Evolutionary conservation across 2,329 filamentous ascomycete genomes (phyloP).

Genomic region (Aspergillus aculeatinus): DNA sequence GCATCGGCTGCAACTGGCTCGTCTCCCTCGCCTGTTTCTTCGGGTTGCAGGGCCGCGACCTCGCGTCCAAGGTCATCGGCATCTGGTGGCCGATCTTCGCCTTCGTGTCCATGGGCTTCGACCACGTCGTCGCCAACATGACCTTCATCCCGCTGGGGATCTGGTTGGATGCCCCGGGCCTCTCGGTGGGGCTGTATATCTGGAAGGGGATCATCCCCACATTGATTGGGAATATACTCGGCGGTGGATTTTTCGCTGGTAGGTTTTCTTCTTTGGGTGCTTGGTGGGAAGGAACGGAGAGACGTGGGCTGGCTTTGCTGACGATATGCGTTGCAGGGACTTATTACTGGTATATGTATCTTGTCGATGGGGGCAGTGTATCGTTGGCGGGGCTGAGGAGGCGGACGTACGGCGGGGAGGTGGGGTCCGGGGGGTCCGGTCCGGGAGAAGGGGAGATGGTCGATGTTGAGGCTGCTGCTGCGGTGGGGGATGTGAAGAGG

Average conservation of each 20-base stretch:
- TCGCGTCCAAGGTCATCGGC: slow-evolving; percentile 54
- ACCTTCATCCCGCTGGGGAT: slow-evolving; percentile 55
- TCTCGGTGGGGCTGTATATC: slow-evolving; percentile 54
- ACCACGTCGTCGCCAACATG: slow-evolving; percentile 61
- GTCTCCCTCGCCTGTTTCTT: slow-evolving; percentile 54
- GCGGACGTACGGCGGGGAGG: background rate
- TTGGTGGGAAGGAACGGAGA: background rate
- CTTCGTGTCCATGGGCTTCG: slow-evolving; percentile 55
- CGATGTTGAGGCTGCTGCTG: slow-evolving; percentile 14
- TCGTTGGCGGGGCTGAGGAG: slow-evolving; percentile 18
- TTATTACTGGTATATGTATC: slow-evolving; percentile 52
- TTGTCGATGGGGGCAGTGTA: slow-evolving; percentile 26
- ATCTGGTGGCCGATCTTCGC: slow-evolving; percentile 59
- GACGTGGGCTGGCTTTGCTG: background rate
- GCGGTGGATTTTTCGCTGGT: slow-evolving; percentile 55
- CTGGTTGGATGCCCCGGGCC: slow-evolving; percentile 46
- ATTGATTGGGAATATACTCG: slow-evolving; percentile 54
- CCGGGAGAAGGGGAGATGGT: slow-evolving; percentile 2
- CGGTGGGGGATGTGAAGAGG: slow-evolving; percentile 1
- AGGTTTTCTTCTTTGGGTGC: slow-evolving; percentile 2
- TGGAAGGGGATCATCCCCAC: slow-evolving; percentile 59
- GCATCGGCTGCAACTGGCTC: slow-evolving; percentile 59
- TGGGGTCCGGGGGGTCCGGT: background rate
- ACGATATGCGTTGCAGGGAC: slow-evolving; percentile 21
- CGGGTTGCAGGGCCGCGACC: slow-evolving; percentile 49